These are phyloP conservation scores for Sindora glabra DNA, from an alignment of 306 rosid species.

Conservation along the genomic window DNA sequence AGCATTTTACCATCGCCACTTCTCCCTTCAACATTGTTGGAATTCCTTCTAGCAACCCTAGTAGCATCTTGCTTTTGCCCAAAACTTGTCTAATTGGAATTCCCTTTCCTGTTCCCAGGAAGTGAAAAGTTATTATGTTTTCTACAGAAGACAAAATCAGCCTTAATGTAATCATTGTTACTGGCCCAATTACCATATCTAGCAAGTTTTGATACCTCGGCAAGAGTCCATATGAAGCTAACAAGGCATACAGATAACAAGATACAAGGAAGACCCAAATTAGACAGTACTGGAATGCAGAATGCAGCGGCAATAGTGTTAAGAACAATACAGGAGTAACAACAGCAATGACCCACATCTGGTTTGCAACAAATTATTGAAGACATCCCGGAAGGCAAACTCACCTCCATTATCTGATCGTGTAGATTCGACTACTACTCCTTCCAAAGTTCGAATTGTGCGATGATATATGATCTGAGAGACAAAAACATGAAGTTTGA, in stretches of 20 bases:
- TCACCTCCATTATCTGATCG: slow-evolving; percentile 73
- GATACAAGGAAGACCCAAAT: no score
- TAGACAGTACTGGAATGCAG: no score
- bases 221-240: neutral
- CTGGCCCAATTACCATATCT: neutral
- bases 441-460: slow-evolving; percentile 79
- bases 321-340: neutral
- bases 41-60: slow-evolving; percentile 90
- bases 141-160: slow-evolving; percentile 5
- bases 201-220: neutral
- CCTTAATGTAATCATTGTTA: slow-evolving; percentile 3
- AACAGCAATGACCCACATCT: neutral
- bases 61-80: slow-evolving; percentile 86
- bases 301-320: neutral
- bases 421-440: slow-evolving; percentile 77
- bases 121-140: neutral
- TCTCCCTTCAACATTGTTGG: slow-evolving; percentile 95
- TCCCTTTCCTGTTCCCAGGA: slow-evolving; percentile 59
- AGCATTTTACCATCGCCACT: slow-evolving; percentile 77
- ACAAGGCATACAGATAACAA: no score
- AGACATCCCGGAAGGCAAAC: slow-evolving; percentile 15
- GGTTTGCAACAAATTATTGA: neutral
- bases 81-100: slow-evolving; percentile 60
- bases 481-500: neutral
- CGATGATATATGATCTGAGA: slow-evolving; percentile 76